Conservation (phyloP, 768 basidiomycete species). For the Mrakia gelida region DNA sequence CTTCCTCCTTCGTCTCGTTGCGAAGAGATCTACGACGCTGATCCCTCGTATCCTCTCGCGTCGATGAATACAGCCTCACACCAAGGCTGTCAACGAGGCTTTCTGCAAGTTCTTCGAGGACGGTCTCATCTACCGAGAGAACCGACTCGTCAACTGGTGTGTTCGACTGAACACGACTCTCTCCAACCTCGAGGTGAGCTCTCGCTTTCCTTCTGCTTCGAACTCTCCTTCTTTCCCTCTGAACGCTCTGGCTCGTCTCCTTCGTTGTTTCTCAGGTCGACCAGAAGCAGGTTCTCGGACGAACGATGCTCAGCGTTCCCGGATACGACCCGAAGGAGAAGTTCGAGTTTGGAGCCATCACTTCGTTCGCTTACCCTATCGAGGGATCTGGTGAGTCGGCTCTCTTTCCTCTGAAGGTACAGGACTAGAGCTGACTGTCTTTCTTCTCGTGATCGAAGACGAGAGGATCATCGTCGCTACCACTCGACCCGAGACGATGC, state of each 20-base stretch:
- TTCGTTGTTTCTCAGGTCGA: constrained; percentile 60
- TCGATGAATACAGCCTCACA: constrained; percentile 53
- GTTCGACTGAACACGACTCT: constrained; percentile 90
- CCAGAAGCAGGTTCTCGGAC: constrained; percentile 78
- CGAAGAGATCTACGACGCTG: not conserved
- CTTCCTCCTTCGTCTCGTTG: not conserved
- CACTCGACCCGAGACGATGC: constrained; percentile 96
- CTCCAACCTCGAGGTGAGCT: constrained; percentile 88
- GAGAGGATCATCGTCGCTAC: constrained; percentile 91
- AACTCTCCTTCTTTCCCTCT: not conserved
- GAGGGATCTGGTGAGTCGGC: constrained; percentile 55
- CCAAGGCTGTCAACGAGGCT: constrained; percentile 81
- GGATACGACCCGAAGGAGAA: constrained; percentile 93
- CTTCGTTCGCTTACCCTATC: constrained; percentile 90
- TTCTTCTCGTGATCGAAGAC: constrained; percentile 46
- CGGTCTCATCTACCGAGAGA: constrained; percentile 88
- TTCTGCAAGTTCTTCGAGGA: constrained; percentile 90
- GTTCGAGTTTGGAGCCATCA: constrained; percentile 94
- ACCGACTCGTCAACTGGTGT: constrained; percentile 98
- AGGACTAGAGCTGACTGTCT: too few species aligned
- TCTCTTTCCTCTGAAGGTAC: too few species aligned
- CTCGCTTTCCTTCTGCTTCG: not conserved
- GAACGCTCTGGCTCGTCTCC: too few species aligned
- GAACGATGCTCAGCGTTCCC: constrained; percentile 81
- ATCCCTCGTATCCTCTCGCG: not conserved